A percentile compares a stretch with the other conserved stretches of the same genome.
Evolutionary conservation across 1,139 yeast species (phyloP).

Genomic region (Debaryomycetaceae sp.): DNA sequence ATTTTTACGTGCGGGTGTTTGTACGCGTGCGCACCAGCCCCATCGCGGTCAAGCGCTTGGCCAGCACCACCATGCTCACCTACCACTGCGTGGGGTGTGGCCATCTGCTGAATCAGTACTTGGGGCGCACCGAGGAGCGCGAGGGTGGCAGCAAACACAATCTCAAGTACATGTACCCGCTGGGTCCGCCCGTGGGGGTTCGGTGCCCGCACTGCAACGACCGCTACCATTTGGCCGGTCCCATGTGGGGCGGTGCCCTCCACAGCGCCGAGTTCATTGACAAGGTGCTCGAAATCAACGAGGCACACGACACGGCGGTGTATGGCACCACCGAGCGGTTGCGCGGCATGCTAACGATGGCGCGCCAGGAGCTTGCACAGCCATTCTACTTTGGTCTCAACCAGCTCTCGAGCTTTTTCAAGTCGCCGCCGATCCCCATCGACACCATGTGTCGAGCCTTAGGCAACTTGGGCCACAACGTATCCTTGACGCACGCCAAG

Average conservation of each 20-base stretch:
- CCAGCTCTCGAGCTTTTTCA: conserved; percentile 67
- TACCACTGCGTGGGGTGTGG: conserved; percentile 91
- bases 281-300: conserved; percentile 54
- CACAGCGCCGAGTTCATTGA: conserved; percentile 68
- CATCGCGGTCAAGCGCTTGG: conserved; percentile 68
- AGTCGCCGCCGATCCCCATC: conserved; percentile 80
- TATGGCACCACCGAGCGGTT: conserved; percentile 83
- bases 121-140: conserved; percentile 55
- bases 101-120: conserved; percentile 60
- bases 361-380: conserved; percentile 60
- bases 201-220: conserved; percentile 69
- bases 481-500: conserved; percentile 84
- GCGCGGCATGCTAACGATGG: conserved; percentile 87
- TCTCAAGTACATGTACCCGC: conserved; percentile 56
- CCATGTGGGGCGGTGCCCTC: conserved; percentile 87
- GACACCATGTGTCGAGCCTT: conserved; percentile 69
- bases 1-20: conserved; percentile 85
- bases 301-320: conserved; percentile 41
- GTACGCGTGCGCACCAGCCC: conserved; percentile 77
- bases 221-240: conserved; percentile 80
- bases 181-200: conserved; percentile 51
- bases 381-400: conserved; percentile 86
- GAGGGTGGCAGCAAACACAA: conserved; percentile 22
- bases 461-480: conserved; percentile 78
- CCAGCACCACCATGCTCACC: conserved; percentile 70